These are phyloP conservation scores for Xylaria sp. DNA, from an alignment of 2,329 filamentous ascomycete genomes.

Conservation along the genomic window DNA sequence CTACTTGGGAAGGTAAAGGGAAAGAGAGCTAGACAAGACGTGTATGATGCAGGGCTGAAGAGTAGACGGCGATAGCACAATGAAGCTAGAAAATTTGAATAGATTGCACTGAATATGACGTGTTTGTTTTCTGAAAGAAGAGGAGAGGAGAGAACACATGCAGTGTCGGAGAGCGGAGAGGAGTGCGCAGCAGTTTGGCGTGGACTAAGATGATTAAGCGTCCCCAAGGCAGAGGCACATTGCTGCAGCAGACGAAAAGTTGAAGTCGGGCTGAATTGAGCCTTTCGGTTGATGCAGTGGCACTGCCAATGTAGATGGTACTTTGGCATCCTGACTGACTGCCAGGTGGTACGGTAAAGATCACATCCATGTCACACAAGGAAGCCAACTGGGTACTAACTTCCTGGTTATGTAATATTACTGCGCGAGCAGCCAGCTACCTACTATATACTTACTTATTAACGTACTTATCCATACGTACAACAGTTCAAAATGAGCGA, in stretches of 20 bases:
- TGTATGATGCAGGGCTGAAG: constrained; percentile 19
- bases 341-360: background rate
- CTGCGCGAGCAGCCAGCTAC: no score
- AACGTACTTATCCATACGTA: background rate
- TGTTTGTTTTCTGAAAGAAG: constrained; percentile 1
- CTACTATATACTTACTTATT: no score
- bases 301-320: background rate
- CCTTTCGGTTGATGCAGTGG: background rate
- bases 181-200: background rate
- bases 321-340: background rate
- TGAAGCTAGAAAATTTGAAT: background rate
- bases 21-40: constrained; percentile 3
- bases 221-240: background rate
- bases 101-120: background rate
- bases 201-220: background rate
- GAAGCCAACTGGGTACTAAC: background rate
- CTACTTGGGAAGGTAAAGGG: background rate
- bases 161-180: background rate
- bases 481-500: background rate
- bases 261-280: background rate
- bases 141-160: background rate
- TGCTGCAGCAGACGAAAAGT: background rate
- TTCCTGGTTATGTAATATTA: background rate
- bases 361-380: background rate
- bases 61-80: background rate